phyloP scores from a whole-genome alignment of 768 basidiomycete genomes.

The Kwoniella dejecticola region DNA sequence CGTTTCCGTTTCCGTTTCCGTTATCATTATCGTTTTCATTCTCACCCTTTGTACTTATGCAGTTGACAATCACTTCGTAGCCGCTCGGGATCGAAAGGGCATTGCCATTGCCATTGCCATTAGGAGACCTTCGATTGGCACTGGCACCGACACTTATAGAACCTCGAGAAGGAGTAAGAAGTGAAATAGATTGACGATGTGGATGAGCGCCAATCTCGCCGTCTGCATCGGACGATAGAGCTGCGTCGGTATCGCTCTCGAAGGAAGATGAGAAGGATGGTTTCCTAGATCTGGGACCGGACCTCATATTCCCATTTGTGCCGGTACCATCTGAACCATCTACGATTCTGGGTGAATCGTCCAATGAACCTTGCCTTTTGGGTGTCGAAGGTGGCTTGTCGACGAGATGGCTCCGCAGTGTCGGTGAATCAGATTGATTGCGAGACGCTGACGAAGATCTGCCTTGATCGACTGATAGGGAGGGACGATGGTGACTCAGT shows the following conservation, averaged over 20 bases:
- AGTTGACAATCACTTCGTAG: too few relatives aligned
- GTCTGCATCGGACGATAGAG: constrained; percentile 9
- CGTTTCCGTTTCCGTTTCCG: constrained; percentile 5
- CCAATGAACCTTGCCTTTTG: constrained; percentile 11
- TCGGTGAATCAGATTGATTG: not conserved
- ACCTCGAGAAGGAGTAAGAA: constrained; percentile 16
- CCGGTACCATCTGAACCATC: not conserved
- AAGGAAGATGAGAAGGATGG: constrained; percentile 9
- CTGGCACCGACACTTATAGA: too few relatives aligned
- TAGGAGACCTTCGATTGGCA: not conserved
- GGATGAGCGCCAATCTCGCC: constrained; percentile 16
- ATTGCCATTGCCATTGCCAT: not conserved
- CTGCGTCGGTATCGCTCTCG: constrained; percentile 8
- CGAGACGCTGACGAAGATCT: not conserved
- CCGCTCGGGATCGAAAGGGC: too few relatives aligned
- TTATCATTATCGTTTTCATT: not conserved
- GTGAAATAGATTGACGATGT: constrained; percentile 3
- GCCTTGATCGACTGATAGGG: constrained; percentile 4
- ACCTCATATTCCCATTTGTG: too few relatives aligned
- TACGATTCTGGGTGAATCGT: constrained; percentile 9
- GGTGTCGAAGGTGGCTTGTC: not conserved
- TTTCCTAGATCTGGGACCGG: not conserved
- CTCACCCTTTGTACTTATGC: too few relatives aligned
- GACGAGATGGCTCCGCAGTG: not conserved
- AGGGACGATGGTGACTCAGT: constrained; percentile 6